Evolutionary conservation across 345 rosid genomes (phyloP), one percentile per base, ranked within the genome.

Genomic region (Sonneratia caseolaris): DNA sequence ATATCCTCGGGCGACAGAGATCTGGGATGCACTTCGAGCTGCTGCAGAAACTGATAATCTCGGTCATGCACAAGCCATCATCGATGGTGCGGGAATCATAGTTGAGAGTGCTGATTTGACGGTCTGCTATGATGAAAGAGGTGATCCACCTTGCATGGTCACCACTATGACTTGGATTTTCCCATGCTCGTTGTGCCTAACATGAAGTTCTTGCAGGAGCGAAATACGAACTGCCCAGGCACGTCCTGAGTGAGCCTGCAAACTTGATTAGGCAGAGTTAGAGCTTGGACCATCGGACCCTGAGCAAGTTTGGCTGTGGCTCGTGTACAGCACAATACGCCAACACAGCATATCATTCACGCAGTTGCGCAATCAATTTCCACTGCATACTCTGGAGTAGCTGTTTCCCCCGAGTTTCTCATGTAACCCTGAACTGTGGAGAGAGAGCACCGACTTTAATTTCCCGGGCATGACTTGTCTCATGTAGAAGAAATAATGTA

Each of bases 1-100:
- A 22, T 7, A n/a, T 66, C 37, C 15, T 37, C 16, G 68, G 42
- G 8, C 66, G 2, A 57, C 81, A 92, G 91, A 90, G 86, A 85
- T 90, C 69, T 93, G 97, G 91, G 97, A 90, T 84, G 97, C 99
- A 53, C 88, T 95, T 61, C 80, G 87, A 73, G 90, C 92, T 62
- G 93, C 98, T 21, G 87, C 85, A 36, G 93, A 84, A 74, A 88
- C 86, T 42, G 91, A 90, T 42, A 88, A 92, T 43, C 38, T 87
- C 64, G 64, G 73, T 18, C 83, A 88, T 66, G 92, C 93, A 11
- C 93, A 87, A 75, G 88, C 93, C 19, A 90, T 88, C 49, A 78
- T 94, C 21, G 95, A 91, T 56, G 85, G 96, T 73, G 96, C 96
- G 18, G 93, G 97, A 3, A 86, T 90, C 40, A 91, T 91, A 45